Evolutionary conservation across 2,329 filamentous ascomycete species (phyloP).

Genomic region (Fusarium sp.): DNA sequence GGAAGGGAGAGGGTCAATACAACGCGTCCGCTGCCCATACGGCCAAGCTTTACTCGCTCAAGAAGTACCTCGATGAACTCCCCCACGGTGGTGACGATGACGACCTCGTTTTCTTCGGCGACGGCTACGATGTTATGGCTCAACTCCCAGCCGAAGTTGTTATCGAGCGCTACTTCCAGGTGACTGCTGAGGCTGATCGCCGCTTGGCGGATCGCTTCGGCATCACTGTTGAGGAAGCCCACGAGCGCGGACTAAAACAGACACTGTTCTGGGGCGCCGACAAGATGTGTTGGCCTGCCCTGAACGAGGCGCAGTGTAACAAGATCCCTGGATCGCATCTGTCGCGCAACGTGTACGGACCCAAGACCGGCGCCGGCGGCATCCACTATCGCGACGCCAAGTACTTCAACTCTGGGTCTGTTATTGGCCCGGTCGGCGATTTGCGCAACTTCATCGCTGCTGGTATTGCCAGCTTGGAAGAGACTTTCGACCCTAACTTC

Average conservation of each 20-base stretch:
- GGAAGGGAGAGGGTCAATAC: constrained; percentile 53
- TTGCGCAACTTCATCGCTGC: constrained; percentile 49
- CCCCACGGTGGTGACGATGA: constrained; percentile 57
- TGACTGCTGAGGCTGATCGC: constrained; percentile 67
- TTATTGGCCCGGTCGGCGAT: constrained; percentile 58
- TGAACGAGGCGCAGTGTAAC: constrained; percentile 57
- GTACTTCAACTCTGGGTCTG: constrained; percentile 64
- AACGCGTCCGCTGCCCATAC: constrained; percentile 33
- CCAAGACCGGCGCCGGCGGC: constrained; percentile 53
- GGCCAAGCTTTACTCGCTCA: constrained; percentile 50
- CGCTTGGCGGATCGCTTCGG: constrained; percentile 67
- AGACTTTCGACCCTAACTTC: constrained; percentile 53
- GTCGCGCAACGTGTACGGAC: constrained; percentile 54
- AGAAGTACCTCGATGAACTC: constrained; percentile 59
- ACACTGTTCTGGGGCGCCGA: constrained; percentile 63
- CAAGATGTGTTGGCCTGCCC: constrained; percentile 53
- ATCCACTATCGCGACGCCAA: constrained; percentile 54
- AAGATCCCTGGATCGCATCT: constrained; percentile 57
- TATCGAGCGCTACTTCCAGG: constrained; percentile 72
- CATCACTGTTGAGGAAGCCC: constrained; percentile 51
- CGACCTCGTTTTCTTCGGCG: constrained; percentile 75
- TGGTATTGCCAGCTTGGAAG: constrained; percentile 51
- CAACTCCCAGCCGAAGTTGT: constrained; percentile 76
- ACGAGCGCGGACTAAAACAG: constrained; percentile 53
- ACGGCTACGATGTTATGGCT: constrained; percentile 76